phyloP scores from a whole-genome alignment of 352 stramenopile genomes.

The Peronospora destructor region DNA sequence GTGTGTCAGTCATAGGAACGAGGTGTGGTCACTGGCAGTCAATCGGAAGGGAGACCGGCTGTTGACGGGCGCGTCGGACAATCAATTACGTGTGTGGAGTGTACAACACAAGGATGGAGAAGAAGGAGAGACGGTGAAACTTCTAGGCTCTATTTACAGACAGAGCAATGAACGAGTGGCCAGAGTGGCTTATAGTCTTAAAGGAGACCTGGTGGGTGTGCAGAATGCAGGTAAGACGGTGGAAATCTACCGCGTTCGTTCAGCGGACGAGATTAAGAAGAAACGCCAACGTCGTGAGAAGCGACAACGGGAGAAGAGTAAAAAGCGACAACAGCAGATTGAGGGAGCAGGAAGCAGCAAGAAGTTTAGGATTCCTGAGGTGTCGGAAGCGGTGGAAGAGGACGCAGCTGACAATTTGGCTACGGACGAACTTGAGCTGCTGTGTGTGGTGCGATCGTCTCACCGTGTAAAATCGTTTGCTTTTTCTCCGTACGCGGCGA shows the following conservation, averaged over 20 bases:
- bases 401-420: slow-evolving; percentile 56
- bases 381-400: slow-evolving; percentile 34
- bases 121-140: slow-evolving; percentile 38
- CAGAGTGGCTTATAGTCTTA: slow-evolving; percentile 49
- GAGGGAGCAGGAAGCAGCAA: slow-evolving; percentile 22
- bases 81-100: slow-evolving; percentile 73
- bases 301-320: slow-evolving; percentile 81
- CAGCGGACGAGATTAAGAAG: slow-evolving; percentile 84
- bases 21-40: slow-evolving; percentile 89
- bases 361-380: slow-evolving; percentile 28
- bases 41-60: slow-evolving; percentile 55
- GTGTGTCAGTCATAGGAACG: slow-evolving; percentile 87
- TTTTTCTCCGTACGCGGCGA: slow-evolving; percentile 77
- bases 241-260: slow-evolving; percentile 87
- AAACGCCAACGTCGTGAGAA: slow-evolving; percentile 88
- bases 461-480: slow-evolving; percentile 86
- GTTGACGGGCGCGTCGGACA: slow-evolving; percentile 76
- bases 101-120: slow-evolving; percentile 34
- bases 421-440: slow-evolving; percentile 81
- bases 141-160: slow-evolving; percentile 65
- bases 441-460: slow-evolving; percentile 77
- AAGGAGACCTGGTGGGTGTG: slow-evolving; percentile 62
- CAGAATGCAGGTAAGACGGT: slow-evolving; percentile 85
- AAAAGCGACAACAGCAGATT: slow-evolving; percentile 58
- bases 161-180: slow-evolving; percentile 71